Base-by-base conservation (phyloP, 805 yeast species). In the Candida tibetensis region DNA sequence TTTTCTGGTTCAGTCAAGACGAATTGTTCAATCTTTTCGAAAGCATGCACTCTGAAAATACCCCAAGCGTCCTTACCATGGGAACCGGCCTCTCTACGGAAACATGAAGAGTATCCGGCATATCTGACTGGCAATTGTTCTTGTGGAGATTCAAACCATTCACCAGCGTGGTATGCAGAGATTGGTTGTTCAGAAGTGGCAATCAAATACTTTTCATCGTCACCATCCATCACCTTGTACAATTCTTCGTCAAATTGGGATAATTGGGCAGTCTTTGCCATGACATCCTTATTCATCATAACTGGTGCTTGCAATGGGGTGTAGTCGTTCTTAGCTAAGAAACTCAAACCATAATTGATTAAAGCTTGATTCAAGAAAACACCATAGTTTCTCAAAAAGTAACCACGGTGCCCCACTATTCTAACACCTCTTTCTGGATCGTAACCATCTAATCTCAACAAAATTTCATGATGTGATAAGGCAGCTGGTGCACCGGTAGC, bases 61-160 rank as follows among this genome's bases (percentile, higher is more conserved):
- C 99, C 99, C 99, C 99, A 93, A 34, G 99, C 99, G 60, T 93
- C 99, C 66, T 91, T 91, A 66, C 99, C 99, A 58, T 91, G 98
- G 49, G 96, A 83, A 52, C 99, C 99, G 42, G 99, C 99, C 74
- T 93, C 99, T 73, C 99, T 86, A 71, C 99, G 83, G 82, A 93
- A 93, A 81, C 99, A 93, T 32, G 97, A 85, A 26, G 97, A 89
- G 75, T 85, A 93, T 57, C 99, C 99, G 34, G 96, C 99, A 59
- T 93, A 93, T 69, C 95, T 85, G 48, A 88, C 78, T 45, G 99
- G 99, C 53, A 93, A 77, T 73, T 93, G 99, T 69, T 90, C 97
- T 45, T 82, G 81, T 42, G 99, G 99, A 54, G 85, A 82, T 71
- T 93, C 98, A 55, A 93, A 93, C 99, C 99, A 93, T 72, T 93